Evolutionary conservation across 1,139 yeast species (phyloP).

Genomic region (Scheffersomyces titani): DNA sequence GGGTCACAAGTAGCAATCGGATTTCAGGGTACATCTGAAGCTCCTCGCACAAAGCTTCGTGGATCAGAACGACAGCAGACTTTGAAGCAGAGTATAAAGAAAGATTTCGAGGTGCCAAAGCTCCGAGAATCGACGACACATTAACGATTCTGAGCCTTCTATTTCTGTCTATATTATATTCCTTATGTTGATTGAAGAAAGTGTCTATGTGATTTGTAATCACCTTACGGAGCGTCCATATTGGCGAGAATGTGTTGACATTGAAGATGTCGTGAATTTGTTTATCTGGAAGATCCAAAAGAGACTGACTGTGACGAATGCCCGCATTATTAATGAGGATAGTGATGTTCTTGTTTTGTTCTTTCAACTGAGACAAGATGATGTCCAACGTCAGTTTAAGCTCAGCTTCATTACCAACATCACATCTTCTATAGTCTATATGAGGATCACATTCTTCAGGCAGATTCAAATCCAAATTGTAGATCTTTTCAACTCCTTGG

Average conservation of each 20-base stretch:
- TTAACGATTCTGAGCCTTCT: slow-evolving; percentile 55
- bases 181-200: slow-evolving; percentile 11
- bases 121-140: slow-evolving; percentile 70
- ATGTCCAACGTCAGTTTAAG: slow-evolving; percentile 21
- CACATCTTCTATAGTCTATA: slow-evolving; percentile 45
- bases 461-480: slow-evolving; percentile 47
- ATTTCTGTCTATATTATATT: slow-evolving; percentile 13
- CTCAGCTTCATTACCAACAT: slow-evolving; percentile 42
- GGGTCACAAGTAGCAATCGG: slow-evolving; percentile 52
- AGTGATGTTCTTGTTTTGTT: slow-evolving; percentile 37
- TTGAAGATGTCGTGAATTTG: slow-evolving; percentile 42
- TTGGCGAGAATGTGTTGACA: slow-evolving; percentile 60
- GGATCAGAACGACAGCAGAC: slow-evolving; percentile 59
- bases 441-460: slow-evolving; percentile 21
- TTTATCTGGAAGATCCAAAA: slow-evolving; percentile 35
- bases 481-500: slow-evolving; percentile 37
- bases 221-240: slow-evolving; percentile 48
- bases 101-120: slow-evolving; percentile 67
- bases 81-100: slow-evolving; percentile 69
- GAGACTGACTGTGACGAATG: slow-evolving; percentile 48
- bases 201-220: slow-evolving; percentile 28
- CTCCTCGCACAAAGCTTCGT: slow-evolving; percentile 61
- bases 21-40: slow-evolving; percentile 26
- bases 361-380: slow-evolving; percentile 30
- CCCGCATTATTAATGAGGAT: slow-evolving; percentile 79